Conservation (phyloP, 1,284 basidiomycete species). For the Trametes hirsuta region DNA sequence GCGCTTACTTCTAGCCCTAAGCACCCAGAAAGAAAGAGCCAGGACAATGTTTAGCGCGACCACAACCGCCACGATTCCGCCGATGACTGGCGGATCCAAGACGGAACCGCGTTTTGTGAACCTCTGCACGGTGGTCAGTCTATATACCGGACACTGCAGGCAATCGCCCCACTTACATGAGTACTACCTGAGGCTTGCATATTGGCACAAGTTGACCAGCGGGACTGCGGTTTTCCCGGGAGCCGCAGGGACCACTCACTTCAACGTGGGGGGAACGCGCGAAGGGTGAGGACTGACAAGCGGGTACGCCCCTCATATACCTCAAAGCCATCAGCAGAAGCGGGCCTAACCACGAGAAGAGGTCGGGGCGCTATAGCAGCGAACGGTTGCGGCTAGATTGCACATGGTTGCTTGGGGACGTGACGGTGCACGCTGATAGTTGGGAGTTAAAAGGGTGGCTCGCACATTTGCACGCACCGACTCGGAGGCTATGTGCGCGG, state of each 20-base stretch:
- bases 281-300: not conserved
- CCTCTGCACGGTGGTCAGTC: conserved; percentile 10
- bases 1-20: conserved; percentile 15
- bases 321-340: conserved; percentile 5
- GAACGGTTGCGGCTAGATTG: conserved; percentile 3
- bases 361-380: not conserved
- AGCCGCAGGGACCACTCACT: not conserved
- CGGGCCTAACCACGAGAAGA: not conserved
- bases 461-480: conserved; percentile 8
- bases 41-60: conserved; percentile 29
- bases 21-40: conserved; percentile 23
- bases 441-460: conserved; percentile 7
- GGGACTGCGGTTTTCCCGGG: not conserved
- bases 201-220: not conserved
- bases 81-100: conserved; percentile 22
- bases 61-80: conserved; percentile 27
- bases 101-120: conserved; percentile 21
- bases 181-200: conserved; percentile 18
- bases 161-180: conserved; percentile 10
- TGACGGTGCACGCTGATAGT: conserved; percentile 6
- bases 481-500: conserved; percentile 16
- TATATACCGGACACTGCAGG: not conserved
- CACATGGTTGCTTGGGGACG: conserved; percentile 12
- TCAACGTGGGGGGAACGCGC: not conserved
- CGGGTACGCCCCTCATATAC: conserved; percentile 15